A percentile compares a stretch with the other conserved stretches of the same genome.
These are phyloP conservation scores for Tricholoma sp. DNA, from an alignment of 768 basidiomycete genomes.

Conservation along the genomic window DNA sequence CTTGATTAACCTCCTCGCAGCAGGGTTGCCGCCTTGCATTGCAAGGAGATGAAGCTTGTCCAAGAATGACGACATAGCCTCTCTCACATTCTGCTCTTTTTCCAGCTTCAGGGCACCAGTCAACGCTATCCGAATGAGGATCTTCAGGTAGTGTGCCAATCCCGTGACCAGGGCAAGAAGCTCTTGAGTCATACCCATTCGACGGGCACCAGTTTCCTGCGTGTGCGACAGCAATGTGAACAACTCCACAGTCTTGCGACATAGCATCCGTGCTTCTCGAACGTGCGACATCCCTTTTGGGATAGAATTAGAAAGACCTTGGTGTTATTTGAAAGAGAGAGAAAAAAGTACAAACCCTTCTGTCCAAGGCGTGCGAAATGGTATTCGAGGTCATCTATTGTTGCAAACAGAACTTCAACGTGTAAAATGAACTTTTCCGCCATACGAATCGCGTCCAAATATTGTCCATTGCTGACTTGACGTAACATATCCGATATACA, in stretches of 20 bases:
- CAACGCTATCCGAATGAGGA: slow-evolving; percentile 95
- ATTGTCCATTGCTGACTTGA: slow-evolving; percentile 94
- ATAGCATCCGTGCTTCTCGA: slow-evolving; percentile 96
- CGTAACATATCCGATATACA: slow-evolving; percentile 99
- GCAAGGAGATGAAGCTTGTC: slow-evolving; percentile 91
- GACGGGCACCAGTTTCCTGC: slow-evolving; percentile 83
- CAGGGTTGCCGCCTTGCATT: slow-evolving; percentile 76
- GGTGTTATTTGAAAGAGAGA: not conserved
- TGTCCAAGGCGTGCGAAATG: slow-evolving; percentile 73
- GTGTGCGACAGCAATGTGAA: slow-evolving; percentile 95
- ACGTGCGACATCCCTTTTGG: slow-evolving; percentile 91
- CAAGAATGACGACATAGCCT: slow-evolving; percentile 86
- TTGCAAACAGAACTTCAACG: slow-evolving; percentile 95
- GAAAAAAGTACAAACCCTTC: slow-evolving; percentile 65
- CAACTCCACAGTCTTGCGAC: slow-evolving; percentile 97
- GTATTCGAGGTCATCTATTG: slow-evolving; percentile 93
- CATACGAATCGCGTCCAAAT: slow-evolving; percentile 95
- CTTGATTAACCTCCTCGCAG: slow-evolving; percentile 71
- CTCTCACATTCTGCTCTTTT: slow-evolving; percentile 75
- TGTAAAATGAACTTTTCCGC: slow-evolving; percentile 98
- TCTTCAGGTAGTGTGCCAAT: slow-evolving; percentile 99
- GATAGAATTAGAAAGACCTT: slow-evolving; percentile 12
- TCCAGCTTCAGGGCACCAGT: slow-evolving; percentile 96
- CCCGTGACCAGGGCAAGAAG: slow-evolving; percentile 95
- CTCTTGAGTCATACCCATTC: slow-evolving; percentile 97